Evolutionary conservation across 164 flowering plant species (phyloP).

Genomic region (Kalanchoe fedtschenkoi): DNA sequence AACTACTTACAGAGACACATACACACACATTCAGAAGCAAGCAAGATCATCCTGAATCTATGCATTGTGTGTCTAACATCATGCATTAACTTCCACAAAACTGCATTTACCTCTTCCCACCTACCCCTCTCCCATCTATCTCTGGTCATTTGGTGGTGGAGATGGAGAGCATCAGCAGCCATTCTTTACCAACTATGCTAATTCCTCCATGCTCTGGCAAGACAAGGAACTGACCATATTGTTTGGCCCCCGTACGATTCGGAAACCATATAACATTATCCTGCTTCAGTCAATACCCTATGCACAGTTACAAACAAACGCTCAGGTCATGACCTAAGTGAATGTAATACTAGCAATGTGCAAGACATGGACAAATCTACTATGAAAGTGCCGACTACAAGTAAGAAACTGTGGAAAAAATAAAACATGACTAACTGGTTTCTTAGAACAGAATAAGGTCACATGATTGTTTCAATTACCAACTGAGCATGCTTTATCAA

Average conservation of each 20-base stretch:
- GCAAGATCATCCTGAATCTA: conserved; percentile 2
- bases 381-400: background rate
- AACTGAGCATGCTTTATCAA: no score
- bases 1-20: background rate
- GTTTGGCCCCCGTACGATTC: background rate
- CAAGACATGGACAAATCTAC: background rate
- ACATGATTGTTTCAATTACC: no score
- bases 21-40: background rate
- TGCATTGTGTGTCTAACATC: background rate
- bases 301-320: background rate
- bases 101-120: background rate
- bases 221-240: background rate
- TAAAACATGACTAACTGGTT: no score
- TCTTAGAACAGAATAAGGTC: no score
- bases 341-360: background rate
- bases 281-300: background rate
- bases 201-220: background rate
- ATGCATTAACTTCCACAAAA: background rate
- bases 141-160: conserved; percentile 1
- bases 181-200: background rate
- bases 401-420: no score
- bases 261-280: background rate
- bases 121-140: background rate
- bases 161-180: background rate
- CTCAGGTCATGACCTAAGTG: background rate